Base-by-base conservation (phyloP, 371 early-diverging fungal genomes). In the Entomophthora muscae region DNA sequence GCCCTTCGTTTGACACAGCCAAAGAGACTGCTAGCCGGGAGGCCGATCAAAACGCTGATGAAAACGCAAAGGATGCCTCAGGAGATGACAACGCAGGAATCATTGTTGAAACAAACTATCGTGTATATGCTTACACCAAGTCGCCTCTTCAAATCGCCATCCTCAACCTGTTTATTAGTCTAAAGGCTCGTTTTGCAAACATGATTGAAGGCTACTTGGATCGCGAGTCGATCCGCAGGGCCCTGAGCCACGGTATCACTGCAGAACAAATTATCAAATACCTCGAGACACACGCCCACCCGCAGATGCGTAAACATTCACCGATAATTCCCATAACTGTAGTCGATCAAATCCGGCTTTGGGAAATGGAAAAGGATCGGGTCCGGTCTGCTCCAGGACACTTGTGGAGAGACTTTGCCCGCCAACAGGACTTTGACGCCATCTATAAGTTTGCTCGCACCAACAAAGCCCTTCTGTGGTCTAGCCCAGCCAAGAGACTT, bases 131-230 rank as follows among this genome's bases (percentile, higher is more conserved):
- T 1, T 98, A 96, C 72, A 96, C 98, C 57, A 88, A 86, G 60
- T 95, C 96, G 26, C 88, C 90, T n/a, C 76, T 98, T 33, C 95
- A 99, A 68, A 95, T 96, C 55, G 89, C 95, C n/a, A 93, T 99
- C 13, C 72, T 98, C 24, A 86, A 87, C 60, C 72, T 99, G 62
- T 99, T 99, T 77, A 84, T 89, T 7, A 77, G 84, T 31, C 71
- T 95, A 26, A 81, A 86, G 65, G 77, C 83, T 22, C 84, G 92
- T 24, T 96, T 98, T 69, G 81, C 88, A 32, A 98, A 98, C 75
- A 86, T 99, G 86, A 91, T 98, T 0, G 83, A 90, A 22, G 98
- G 93, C 0, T 78, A 81, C 1, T 80, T 99, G 30, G 94, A 93
- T 0, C 83, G 99, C 57, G 95, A 97, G 57, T 90, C 91, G 66